phyloP scores from a whole-genome alignment of 192 early-diverging fungal species.

The Backusella macrospora region DNA sequence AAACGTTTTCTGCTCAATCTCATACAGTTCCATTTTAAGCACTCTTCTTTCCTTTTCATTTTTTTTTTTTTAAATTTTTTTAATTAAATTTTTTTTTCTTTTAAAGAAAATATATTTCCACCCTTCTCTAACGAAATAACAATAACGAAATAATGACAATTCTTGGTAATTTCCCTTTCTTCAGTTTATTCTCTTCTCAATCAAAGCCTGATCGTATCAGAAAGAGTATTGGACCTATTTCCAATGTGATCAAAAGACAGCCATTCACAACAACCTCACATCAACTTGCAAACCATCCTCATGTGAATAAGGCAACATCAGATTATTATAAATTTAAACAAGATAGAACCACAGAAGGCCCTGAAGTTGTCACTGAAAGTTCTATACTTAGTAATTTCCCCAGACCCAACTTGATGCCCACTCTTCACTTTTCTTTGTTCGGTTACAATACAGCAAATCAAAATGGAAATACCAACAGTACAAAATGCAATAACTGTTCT shows the following conservation, averaged over 20 bases:
- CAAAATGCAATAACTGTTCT: slow-evolving; percentile 38
- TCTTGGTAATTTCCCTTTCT: slow-evolving; percentile 25
- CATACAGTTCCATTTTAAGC: background rate
- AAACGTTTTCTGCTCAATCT: background rate
- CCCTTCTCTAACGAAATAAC: background rate
- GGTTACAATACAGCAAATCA: slow-evolving; percentile 2
- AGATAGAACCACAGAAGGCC: slow-evolving; percentile 11
- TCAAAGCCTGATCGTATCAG: slow-evolving; percentile 31
- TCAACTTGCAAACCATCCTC: background rate
- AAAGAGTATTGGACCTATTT: slow-evolving; percentile 40
- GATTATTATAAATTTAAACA: slow-evolving; percentile 2
- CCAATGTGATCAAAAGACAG: slow-evolving; percentile 9
- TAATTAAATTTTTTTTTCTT: background rate
- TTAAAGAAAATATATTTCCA: slow-evolving; percentile 6
- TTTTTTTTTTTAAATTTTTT: slow-evolving; percentile 8
- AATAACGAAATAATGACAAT: slow-evolving; percentile 14
- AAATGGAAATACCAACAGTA: background rate
- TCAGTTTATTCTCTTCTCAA: slow-evolving; percentile 31
- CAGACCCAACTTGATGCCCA: slow-evolving; percentile 44
- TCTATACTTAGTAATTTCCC: slow-evolving; percentile 34
- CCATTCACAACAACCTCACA: slow-evolving; percentile 4
- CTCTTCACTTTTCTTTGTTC: slow-evolving; percentile 34
- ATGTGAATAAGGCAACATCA: slow-evolving; percentile 1
- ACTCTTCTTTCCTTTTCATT: slow-evolving; percentile 4
- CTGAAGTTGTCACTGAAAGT: slow-evolving; percentile 33